Evolutionary conservation across 306 rosid species (phyloP).

Genomic region (Quercus cerris): DNA sequence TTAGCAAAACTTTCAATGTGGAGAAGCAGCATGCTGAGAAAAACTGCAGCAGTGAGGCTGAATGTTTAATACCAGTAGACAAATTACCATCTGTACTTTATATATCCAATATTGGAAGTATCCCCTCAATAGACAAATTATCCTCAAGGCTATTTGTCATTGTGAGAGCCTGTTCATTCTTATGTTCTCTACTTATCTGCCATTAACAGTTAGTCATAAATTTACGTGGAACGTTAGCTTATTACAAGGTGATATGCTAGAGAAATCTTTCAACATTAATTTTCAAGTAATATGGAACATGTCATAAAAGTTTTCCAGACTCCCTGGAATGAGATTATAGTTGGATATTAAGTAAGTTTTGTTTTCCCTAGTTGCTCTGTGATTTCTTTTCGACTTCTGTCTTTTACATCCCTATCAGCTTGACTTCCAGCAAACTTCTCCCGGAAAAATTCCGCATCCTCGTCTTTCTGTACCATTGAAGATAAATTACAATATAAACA

Average conservation of each 20-base stretch:
- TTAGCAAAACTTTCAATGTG: background rate
- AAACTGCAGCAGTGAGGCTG: background rate
- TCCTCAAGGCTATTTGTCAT: background rate
- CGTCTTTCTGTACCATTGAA: constrained; percentile 65
- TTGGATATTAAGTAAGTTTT: background rate
- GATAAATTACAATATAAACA: background rate
- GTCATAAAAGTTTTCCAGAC: background rate
- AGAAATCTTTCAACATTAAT: too few relatives aligned
- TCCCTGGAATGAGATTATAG: background rate
- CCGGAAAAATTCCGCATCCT: constrained; percentile 70
- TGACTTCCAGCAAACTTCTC: constrained; percentile 89
- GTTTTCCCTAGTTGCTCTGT: constrained; percentile 32
- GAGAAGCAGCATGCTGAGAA: background rate
- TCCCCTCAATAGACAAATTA: too few relatives aligned
- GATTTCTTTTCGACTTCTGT: constrained; percentile 72
- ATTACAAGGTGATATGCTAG: too few relatives aligned
- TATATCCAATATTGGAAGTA: too few relatives aligned
- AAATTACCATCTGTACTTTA: too few relatives aligned
- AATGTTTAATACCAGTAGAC: too few relatives aligned
- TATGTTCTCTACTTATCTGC: background rate
- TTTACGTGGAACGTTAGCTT: too few relatives aligned
- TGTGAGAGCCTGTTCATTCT: background rate
- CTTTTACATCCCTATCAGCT: constrained; percentile 70
- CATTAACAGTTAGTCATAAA: background rate
- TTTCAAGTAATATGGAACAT: background rate